These are phyloP conservation scores for Xylaria sp. DNA, from an alignment of 2,329 filamentous ascomycete species.

Conservation along the genomic window DNA sequence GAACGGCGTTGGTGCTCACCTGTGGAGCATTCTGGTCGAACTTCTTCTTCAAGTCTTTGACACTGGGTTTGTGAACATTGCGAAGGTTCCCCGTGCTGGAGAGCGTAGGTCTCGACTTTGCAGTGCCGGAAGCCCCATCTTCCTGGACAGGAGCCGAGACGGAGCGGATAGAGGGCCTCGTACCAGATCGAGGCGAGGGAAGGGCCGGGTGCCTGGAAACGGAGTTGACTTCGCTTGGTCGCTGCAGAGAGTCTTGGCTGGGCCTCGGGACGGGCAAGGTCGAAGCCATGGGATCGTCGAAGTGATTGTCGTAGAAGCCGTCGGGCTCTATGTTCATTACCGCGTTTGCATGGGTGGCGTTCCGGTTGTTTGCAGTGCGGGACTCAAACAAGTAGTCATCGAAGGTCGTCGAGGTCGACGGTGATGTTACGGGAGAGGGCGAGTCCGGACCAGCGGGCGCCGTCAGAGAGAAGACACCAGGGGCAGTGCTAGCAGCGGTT, in stretches of 20 bases:
- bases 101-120: conserved; percentile 30
- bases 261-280: conserved; percentile 37
- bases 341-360: conserved; percentile 38
- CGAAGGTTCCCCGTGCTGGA: conserved; percentile 26
- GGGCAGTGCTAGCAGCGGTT: conserved; percentile 20
- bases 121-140: conserved; percentile 34
- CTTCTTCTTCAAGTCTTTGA: conserved; percentile 73
- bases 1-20: conserved; percentile 28
- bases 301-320: conserved; percentile 49
- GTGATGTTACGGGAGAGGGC: not conserved
- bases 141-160: conserved; percentile 50
- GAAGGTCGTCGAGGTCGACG: conserved; percentile 7
- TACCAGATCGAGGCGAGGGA: conserved; percentile 37
- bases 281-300: conserved; percentile 39
- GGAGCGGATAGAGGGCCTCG: conserved; percentile 45
- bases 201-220: conserved; percentile 44
- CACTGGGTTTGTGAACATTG: conserved; percentile 53
- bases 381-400: conserved; percentile 29
- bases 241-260: conserved; percentile 39
- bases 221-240: conserved; percentile 47
- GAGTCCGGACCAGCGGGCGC: conserved; percentile 3
- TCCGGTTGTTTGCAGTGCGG: conserved; percentile 36
- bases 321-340: conserved; percentile 34
- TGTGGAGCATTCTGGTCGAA: conserved; percentile 60
- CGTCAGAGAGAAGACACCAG: conserved; percentile 11